phyloP scores from a whole-genome alignment of 2,329 filamentous ascomycete genomes.

The Venturia pyrina region DNA sequence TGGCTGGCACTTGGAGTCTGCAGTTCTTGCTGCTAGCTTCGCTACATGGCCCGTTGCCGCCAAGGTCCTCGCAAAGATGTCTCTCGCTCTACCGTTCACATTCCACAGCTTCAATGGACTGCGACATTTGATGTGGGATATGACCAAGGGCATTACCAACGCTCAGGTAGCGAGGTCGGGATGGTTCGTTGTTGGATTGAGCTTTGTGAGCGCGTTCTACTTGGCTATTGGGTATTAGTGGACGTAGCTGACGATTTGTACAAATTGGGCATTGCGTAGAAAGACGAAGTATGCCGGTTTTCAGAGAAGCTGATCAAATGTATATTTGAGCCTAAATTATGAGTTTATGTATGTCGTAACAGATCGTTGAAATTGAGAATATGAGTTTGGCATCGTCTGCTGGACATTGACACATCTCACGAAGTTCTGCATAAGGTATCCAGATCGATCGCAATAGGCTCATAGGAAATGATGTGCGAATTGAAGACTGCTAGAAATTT shows the following conservation, averaged over 20 bases:
- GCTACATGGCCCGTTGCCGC: conserved; percentile 48
- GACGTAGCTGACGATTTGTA: neutral
- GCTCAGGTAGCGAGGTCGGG: conserved; percentile 54
- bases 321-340: neutral
- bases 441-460: no score
- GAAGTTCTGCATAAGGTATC: no score
- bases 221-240: conserved; percentile 7
- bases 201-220: conserved; percentile 36
- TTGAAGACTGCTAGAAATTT: no score
- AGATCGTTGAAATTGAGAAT: neutral
- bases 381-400: neutral
- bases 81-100: conserved; percentile 54
- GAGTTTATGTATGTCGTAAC: neutral
- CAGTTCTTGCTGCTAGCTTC: conserved; percentile 53
- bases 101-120: conserved; percentile 62
- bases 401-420: neutral
- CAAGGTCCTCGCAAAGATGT: conserved; percentile 50
- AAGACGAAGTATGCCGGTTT: neutral
- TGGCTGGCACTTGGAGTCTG: conserved; percentile 60
- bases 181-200: conserved; percentile 52
- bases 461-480: no score
- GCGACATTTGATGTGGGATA: conserved; percentile 63
- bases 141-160: conserved; percentile 52
- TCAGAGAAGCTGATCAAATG: neutral
- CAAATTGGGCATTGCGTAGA: neutral